phyloP scores from a whole-genome alignment of 208 protist species.

The Wallacemonas sp. region DNA sequence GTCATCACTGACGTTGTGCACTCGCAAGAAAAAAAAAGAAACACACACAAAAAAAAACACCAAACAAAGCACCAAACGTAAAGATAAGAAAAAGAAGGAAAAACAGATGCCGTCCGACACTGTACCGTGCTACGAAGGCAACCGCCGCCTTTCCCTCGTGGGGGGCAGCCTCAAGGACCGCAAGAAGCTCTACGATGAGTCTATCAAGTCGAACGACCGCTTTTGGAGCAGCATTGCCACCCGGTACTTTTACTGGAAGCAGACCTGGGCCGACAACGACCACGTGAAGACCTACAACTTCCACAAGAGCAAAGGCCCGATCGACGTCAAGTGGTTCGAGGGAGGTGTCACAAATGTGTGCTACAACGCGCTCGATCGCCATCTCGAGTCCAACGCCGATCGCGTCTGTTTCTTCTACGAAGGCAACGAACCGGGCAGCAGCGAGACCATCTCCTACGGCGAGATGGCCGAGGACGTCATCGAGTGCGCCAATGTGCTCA shows the following conservation, averaged over 20 bases:
- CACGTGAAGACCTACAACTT: constrained; percentile 47
- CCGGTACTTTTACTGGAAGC: constrained; percentile 69
- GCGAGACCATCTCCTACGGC: constrained; percentile 77
- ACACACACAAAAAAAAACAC: too few species aligned
- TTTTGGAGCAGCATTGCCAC: constrained; percentile 73
- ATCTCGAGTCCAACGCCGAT: constrained; percentile 66
- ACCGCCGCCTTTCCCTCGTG: constrained; percentile 36
- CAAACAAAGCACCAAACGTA: too few species aligned
- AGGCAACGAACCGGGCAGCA: constrained; percentile 72
- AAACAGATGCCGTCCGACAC: not conserved
- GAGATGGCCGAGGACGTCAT: constrained; percentile 84
- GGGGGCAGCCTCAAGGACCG: constrained; percentile 40
- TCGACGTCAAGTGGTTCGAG: constrained; percentile 78
- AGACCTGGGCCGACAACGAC: constrained; percentile 51
- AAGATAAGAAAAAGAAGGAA: too few species aligned
- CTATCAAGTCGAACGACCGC: constrained; percentile 44
- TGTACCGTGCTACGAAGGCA: constrained; percentile 22
- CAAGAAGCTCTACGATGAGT: constrained; percentile 66
- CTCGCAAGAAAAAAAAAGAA: too few species aligned
- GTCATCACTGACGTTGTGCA: too few species aligned
- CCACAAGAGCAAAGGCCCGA: constrained; percentile 32
- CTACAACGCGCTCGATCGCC: constrained; percentile 91
- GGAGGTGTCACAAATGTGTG: constrained; percentile 82
- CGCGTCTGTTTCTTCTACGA: constrained; percentile 89
- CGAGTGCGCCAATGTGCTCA: constrained; percentile 90